Conservation (phyloP, 768 basidiomycete genomes). For the Cystobasidium ongulense region DNA sequence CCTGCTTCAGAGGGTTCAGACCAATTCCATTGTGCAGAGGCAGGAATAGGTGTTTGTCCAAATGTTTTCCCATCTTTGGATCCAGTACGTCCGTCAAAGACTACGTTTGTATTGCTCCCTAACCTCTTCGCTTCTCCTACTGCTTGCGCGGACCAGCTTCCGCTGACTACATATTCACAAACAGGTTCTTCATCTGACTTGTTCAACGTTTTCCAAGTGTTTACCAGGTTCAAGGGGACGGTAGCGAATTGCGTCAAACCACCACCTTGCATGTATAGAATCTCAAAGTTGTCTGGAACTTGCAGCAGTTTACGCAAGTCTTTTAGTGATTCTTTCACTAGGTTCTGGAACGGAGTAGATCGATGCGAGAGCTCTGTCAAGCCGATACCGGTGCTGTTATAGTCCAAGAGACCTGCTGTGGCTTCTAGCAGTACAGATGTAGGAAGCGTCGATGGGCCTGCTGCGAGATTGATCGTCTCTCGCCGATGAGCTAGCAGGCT, state of each 20-base stretch:
- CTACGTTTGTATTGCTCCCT: constrained; percentile 58
- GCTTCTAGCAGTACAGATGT: constrained; percentile 76
- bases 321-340: constrained; percentile 57
- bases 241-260: constrained; percentile 87
- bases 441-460: constrained; percentile 88
- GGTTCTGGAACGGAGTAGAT: constrained; percentile 73
- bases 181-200: constrained; percentile 49
- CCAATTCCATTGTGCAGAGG: constrained; percentile 55
- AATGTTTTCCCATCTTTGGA: constrained; percentile 55
- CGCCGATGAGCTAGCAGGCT: constrained; percentile 16
- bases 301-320: constrained; percentile 67
- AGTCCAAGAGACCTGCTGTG: constrained; percentile 76
- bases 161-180: constrained; percentile 67
- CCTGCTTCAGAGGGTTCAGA: constrained; percentile 32
- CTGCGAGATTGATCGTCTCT: constrained; percentile 70
- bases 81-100: constrained; percentile 58
- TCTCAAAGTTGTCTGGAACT: constrained; percentile 71
- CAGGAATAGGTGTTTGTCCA: constrained; percentile 62
- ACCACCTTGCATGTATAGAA: constrained; percentile 92
- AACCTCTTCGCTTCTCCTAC: constrained; percentile 71
- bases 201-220: constrained; percentile 68
- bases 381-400: constrained; percentile 81
- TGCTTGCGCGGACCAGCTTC: constrained; percentile 84
- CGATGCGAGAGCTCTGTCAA: constrained; percentile 95
- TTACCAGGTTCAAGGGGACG: constrained; percentile 81